Evolutionary conservation across 257 asterid genomes (phyloP), one percentile per base, ranked within the genome.

Genomic region (Voacanga thouarsii): DNA sequence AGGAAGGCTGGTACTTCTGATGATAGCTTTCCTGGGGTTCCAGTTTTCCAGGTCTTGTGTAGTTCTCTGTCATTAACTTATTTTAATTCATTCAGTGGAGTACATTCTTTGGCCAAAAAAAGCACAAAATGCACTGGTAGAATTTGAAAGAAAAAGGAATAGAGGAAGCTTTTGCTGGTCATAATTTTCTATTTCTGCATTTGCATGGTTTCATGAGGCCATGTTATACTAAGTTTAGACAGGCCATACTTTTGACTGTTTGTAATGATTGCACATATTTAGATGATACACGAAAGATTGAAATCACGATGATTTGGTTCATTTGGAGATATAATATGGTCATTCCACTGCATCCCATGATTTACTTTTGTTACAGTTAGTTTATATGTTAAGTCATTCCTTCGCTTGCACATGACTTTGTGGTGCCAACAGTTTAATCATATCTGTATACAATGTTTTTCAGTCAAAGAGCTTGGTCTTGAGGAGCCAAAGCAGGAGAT

Each of bases 381-480:
- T 18, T 43, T 69, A 12, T 59, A 33, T 7, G 30, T 16, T 37
- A 24, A 21, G 43, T 69, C 7, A 1, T 5, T 76, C 14, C 56
- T 24, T 28, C 9, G 57, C 12, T 44, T 14, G 43, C n/a, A 45
- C 67, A 71, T 41, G 6, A 37, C 5, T 23, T 61, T 28, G 18
- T 75, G 71, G 47, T 47, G 47, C 37, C 66, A 65, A 45, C 75
- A 79, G 28, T 78, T 78, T n/a, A 79, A 63, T 55, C 50, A 23
- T 23, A 47, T 37, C 76, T 30, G 39, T 77, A 68, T 50, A 43
- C 51, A 72, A 37, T 82, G 51, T 70, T 44, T 81, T 72, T 89
- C 92, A 94, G 98, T 90, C 97, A 12, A 89, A 84, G 80, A 90
- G 97, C 94, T 88, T 94, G 89, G 71, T 87, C 63, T 80, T 94